phyloP scores from a whole-genome alignment of 352 stramenopile species.

The Pythium utonaiense region DNA sequence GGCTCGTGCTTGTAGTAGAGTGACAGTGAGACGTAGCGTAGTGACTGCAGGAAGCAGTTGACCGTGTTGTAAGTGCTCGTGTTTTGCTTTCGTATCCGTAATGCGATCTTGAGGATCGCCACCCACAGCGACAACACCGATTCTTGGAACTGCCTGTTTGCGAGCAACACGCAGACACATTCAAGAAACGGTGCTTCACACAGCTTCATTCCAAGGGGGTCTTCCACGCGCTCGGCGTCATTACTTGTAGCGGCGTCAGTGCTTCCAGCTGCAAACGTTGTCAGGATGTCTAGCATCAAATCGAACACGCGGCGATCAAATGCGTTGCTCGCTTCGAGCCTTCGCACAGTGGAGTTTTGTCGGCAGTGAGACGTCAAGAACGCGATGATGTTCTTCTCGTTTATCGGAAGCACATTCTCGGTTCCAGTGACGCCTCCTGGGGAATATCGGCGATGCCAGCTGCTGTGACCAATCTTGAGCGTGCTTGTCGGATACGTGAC shows the following conservation, averaged over 20 bases:
- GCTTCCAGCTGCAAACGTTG: slow-evolving; percentile 20
- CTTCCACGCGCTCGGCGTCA: slow-evolving; percentile 23
- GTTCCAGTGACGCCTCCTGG: slow-evolving; percentile 2
- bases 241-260: neutral
- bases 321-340: slow-evolving; percentile 8
- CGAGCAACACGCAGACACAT: slow-evolving; percentile 38
- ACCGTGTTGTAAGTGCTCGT: slow-evolving; percentile 37
- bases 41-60: slow-evolving; percentile 50
- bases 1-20: slow-evolving; percentile 33
- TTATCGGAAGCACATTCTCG: slow-evolving; percentile 18
- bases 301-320: slow-evolving; percentile 33
- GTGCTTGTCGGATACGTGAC: slow-evolving; percentile 48
- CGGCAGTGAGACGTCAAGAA: slow-evolving; percentile 54
- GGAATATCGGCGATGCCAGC: slow-evolving; percentile 12
- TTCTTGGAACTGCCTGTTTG: slow-evolving; percentile 30
- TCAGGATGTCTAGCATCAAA: slow-evolving; percentile 44
- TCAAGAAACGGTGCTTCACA: slow-evolving; percentile 43
- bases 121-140: slow-evolving; percentile 37
- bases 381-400: slow-evolving; percentile 34
- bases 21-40: slow-evolving; percentile 43
- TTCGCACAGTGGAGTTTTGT: slow-evolving; percentile 24
- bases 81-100: slow-evolving; percentile 35
- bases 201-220: slow-evolving; percentile 25
- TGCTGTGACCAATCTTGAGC: slow-evolving; percentile 27
- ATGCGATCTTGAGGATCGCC: slow-evolving; percentile 30